Percentiles rank a stretch among this genome's conserved stretches.
These are phyloP conservation scores for Psidium guajava DNA, from an alignment of 345 rosid species.

Conservation along the genomic window DNA sequence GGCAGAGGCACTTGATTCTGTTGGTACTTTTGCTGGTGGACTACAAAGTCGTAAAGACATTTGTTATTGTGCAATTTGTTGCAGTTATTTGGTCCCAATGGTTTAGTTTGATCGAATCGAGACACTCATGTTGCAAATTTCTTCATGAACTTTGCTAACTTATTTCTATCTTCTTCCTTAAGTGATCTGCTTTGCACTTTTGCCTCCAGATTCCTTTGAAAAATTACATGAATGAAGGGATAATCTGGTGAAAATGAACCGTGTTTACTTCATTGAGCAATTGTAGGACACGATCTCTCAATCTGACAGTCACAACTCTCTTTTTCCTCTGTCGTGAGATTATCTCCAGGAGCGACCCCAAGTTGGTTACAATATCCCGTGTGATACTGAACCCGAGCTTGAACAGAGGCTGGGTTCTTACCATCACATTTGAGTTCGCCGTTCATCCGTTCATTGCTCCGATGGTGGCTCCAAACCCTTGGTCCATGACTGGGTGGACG, in stretches of 20 bases:
- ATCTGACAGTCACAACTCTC: not conserved
- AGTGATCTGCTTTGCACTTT: not conserved
- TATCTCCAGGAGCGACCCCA: constrained; percentile 36
- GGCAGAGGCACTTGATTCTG: not conserved
- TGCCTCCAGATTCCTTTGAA: not conserved
- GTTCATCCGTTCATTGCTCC: constrained; percentile 36
- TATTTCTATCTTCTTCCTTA: not conserved
- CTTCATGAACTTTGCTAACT: not conserved
- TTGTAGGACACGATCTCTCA: not conserved
- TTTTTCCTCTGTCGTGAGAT: not conserved
- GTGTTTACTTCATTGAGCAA: not conserved
- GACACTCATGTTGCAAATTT: not conserved
- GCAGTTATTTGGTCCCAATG: not conserved
- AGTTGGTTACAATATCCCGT: constrained; percentile 29
- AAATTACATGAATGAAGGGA: not conserved
- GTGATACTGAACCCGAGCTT: constrained; percentile 29
- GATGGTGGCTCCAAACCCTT: constrained; percentile 56
- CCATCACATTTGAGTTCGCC: constrained; percentile 1
- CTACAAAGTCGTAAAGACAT: not conserved
- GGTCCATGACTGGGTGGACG: constrained; percentile 25
- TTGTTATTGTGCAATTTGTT: not conserved
- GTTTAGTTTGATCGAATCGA: not conserved
- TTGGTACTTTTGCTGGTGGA: not conserved
- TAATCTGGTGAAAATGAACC: not conserved
- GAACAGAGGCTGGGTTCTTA: constrained; percentile 21